Percentiles rank a stretch among this genome's conserved stretches.
phyloP scores from a whole-genome alignment of 2,329 filamentous ascomycete species.

The Pseudogymnoascus sp. region DNA sequence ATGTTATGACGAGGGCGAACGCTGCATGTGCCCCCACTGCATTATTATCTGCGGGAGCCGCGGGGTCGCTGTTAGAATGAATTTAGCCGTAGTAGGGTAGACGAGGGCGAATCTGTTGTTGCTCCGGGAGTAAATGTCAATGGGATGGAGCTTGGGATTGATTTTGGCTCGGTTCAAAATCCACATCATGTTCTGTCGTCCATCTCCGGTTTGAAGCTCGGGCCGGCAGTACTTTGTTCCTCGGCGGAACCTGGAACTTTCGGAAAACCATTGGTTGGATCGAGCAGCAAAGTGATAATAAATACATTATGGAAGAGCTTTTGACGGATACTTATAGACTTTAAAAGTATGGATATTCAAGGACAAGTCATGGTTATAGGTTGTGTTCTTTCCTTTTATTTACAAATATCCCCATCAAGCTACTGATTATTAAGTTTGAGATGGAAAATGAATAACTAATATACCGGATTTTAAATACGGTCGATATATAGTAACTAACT shows the following conservation, averaged over 20 bases:
- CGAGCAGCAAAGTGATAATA: not conserved
- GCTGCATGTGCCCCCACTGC: not conserved
- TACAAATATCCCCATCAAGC: not conserved
- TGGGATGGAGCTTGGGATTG: not conserved
- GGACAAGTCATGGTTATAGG: not conserved
- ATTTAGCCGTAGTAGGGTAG: not conserved
- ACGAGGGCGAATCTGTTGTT: not conserved
- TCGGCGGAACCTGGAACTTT: not conserved
- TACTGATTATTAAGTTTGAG: not conserved
- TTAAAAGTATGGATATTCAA: not conserved
- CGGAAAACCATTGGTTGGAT: not conserved
- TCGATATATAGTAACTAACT: not conserved
- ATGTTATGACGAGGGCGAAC: slow-evolving; percentile 27
- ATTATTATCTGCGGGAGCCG: not conserved
- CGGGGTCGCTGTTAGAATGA: not conserved
- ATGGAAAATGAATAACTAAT: not conserved
- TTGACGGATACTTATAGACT: not conserved
- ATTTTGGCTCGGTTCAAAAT: slow-evolving; percentile 5
- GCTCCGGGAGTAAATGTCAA: not conserved
- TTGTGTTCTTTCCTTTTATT: not conserved
- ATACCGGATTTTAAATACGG: not conserved
- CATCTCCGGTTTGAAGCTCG: not conserved
- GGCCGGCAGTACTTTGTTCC: slow-evolving; percentile 2
- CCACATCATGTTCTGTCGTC: slow-evolving; percentile 1
- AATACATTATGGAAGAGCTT: not conserved